Conservation (phyloP, 2,329 filamentous ascomycete species). For the Neonectria sp. region DNA sequence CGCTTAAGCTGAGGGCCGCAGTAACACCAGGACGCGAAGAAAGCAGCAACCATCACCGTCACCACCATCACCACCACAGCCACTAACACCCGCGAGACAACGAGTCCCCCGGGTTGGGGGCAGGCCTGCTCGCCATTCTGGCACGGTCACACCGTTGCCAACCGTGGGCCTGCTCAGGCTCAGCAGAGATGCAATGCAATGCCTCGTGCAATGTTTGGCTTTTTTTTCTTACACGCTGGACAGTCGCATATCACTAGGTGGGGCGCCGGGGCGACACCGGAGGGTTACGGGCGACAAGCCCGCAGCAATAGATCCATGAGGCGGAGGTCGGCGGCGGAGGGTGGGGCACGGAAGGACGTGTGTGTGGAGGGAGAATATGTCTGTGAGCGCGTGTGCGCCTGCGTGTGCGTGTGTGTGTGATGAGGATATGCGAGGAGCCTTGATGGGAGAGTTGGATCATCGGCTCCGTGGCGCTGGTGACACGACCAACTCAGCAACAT, state of each 20-base stretch:
- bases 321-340: constrained; percentile 24
- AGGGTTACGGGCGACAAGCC: constrained; percentile 21
- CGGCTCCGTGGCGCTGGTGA: constrained; percentile 36
- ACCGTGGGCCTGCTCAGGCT: background rate
- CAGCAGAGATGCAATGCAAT: background rate
- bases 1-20: background rate
- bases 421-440: constrained; percentile 27
- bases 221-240: too few relatives aligned
- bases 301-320: constrained; percentile 24
- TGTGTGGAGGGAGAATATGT: background rate
- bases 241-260: background rate
- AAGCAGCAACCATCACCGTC: constrained; percentile 4
- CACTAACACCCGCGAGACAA: constrained; percentile 1
- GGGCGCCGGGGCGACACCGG: constrained; percentile 20
- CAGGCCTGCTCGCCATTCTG: constrained; percentile 2
- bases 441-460: constrained; percentile 29
- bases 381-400: constrained; percentile 4
- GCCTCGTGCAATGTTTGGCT: background rate
- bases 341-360: constrained; percentile 5
- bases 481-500: constrained; percentile 47
- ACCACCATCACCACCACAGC: constrained; percentile 2
- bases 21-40: background rate
- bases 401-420: constrained; percentile 25
- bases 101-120: background rate
- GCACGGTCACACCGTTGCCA: background rate